Evolutionary conservation across 495 filamentous ascomycete species (phyloP), one percentile per base, ranked within the genome.

Genomic region (Aspergillus asperescens): DNA sequence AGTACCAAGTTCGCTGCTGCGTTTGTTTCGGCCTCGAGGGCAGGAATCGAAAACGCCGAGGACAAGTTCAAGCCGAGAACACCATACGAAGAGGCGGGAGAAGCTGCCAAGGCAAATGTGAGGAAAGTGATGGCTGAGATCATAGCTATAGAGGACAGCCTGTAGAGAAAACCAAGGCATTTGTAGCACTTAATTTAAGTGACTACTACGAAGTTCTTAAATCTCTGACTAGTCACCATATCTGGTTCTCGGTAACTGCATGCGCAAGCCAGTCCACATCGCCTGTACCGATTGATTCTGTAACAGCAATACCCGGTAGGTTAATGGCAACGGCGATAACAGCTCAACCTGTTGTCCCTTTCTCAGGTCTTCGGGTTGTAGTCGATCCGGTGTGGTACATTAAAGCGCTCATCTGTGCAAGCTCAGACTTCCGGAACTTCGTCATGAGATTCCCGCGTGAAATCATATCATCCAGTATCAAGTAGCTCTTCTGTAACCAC

Each of bases 1-100:
- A 68, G 72, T 16, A 82, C 80, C 28, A 88, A 87, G 67, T 86
- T 80, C 64, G 84, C 79, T 1, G 80, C 77, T 4, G 74, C 78
- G 4, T 55, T 81, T 19, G 75, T 73, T 40, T 75, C 78, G 38
- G 83, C 76, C 18, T 69, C 67, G 55, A 68, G 61, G 32, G 83
- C 81, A 7, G 78, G 79, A 4, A 79, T 85, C 52, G 75, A 77
- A 64, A 75, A 59, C 31, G 78, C 76, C 6, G 74, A 70, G 64
- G 70, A 75, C 55, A 76, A 74, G 67, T 65, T 86, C 53, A 66
- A 64, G 65, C 78, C 81, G 15, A 71, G 82, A 46, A 76, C 69
- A 52, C 82, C 82, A 34, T 84, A 87, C 64, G 65, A 75, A 51
- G 68, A 71, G 52, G 57, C 81, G n/a, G 64, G 59, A 45, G 72